Conservation (phyloP, 192 early-diverging fungal species). For the Phlyctochytrium arcticum region DNA sequence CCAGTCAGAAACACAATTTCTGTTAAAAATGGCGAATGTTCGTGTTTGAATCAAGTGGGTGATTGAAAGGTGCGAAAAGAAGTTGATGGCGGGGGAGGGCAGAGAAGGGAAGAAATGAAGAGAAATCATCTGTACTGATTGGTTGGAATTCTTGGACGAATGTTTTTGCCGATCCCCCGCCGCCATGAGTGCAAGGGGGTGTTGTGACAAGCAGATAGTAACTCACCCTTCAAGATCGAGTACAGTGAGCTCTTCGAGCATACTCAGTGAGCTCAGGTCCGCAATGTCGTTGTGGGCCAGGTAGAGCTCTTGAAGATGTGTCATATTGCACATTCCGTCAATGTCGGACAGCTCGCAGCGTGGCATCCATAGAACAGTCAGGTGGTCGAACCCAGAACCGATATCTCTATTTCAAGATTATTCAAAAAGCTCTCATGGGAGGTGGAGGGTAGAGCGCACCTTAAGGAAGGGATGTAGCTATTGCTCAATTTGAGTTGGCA, state of each 20-base stretch:
- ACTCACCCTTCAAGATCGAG: slow-evolving; percentile 49
- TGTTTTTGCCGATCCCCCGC: background rate
- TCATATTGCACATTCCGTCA: slow-evolving; percentile 36
- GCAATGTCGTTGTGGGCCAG: slow-evolving; percentile 43
- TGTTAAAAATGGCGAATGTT: background rate
- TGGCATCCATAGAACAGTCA: slow-evolving; percentile 43
- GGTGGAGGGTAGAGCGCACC: slow-evolving; percentile 10
- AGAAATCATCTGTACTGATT: background rate
- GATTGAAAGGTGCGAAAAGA: too few species aligned
- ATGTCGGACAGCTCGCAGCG: slow-evolving; percentile 36
- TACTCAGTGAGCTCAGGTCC: slow-evolving; percentile 31
- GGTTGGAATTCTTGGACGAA: background rate
- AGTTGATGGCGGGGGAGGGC: too few species aligned
- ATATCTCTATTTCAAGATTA: slow-evolving; percentile 34
- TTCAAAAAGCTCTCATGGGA: background rate
- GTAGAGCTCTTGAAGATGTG: slow-evolving; percentile 30
- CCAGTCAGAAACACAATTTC: slow-evolving; percentile 32
- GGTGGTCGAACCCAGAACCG: slow-evolving; percentile 38
- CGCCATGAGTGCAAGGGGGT: too few species aligned
- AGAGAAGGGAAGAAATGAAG: too few species aligned
- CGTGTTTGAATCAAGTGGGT: too few species aligned
- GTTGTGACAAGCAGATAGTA: background rate
- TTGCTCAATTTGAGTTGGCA: slow-evolving; percentile 43
- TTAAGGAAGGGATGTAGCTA: slow-evolving; percentile 37
- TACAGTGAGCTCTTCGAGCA: slow-evolving; percentile 38